These are phyloP conservation scores for Acacia crassicarpa DNA, from an alignment of 306 rosid species.

Conservation along the genomic window DNA sequence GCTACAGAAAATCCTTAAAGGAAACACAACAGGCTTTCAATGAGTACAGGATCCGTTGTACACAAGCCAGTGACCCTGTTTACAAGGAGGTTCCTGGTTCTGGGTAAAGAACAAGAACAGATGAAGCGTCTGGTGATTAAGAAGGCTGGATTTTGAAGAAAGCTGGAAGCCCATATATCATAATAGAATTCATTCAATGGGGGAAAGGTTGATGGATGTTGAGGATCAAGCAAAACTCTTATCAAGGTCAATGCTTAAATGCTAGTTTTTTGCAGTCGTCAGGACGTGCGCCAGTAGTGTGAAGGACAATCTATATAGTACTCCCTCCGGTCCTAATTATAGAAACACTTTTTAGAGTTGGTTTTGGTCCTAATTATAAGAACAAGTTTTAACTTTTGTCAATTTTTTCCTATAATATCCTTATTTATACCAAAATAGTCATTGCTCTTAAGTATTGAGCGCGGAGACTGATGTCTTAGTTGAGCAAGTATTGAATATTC, in stretches of 20 bases:
- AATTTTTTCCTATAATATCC: too few relatives aligned
- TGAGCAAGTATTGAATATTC: too few relatives aligned
- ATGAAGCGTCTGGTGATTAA: conserved; percentile 38
- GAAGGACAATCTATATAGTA: conserved; percentile 35
- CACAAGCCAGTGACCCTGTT: conserved; percentile 71
- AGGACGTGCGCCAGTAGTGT: conserved; percentile 25
- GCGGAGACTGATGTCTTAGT: too few relatives aligned
- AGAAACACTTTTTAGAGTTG: too few relatives aligned
- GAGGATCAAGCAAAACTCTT: conserved; percentile 50
- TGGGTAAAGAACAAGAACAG: conserved; percentile 69
- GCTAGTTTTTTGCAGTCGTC: conserved; percentile 37
- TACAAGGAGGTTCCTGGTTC: conserved; percentile 83
- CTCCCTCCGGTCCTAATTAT: too few relatives aligned
- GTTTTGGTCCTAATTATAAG: too few relatives aligned
- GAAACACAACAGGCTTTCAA: conserved; percentile 60
- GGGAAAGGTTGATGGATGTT: conserved; percentile 40
- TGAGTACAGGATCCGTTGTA: conserved; percentile 58
- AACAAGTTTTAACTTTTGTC: too few relatives aligned
- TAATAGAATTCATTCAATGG: conserved; percentile 33
- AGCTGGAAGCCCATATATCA: conserved; percentile 37
- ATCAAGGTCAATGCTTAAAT: conserved; percentile 43
- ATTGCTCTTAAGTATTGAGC: too few relatives aligned
- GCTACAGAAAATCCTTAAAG: conserved; percentile 75
- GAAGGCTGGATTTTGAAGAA: conserved; percentile 62
- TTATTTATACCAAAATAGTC: too few relatives aligned